Evolutionary conservation across 2,329 filamentous ascomycete species (phyloP).

Genomic region (Aureobasidium sp.): DNA sequence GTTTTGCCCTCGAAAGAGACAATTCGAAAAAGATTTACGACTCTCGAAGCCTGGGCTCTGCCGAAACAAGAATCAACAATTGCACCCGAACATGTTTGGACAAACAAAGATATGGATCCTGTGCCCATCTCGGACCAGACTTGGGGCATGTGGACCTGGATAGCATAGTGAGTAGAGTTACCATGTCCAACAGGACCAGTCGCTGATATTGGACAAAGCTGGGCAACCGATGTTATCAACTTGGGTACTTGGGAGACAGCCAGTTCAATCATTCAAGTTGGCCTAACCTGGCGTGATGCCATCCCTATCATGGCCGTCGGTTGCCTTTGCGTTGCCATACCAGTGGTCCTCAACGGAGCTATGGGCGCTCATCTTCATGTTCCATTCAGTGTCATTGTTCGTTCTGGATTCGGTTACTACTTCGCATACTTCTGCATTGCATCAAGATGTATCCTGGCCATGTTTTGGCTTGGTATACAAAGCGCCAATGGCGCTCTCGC

Average conservation of each 20-base stretch:
- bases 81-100: constrained; percentile 39
- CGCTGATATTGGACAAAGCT: constrained; percentile 17
- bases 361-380: constrained; percentile 46
- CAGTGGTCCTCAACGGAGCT: constrained; percentile 54
- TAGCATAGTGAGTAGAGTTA: constrained; percentile 26
- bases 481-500: constrained; percentile 56
- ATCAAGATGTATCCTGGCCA: constrained; percentile 46
- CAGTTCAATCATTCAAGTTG: constrained; percentile 42
- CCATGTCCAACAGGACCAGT: too few relatives aligned
- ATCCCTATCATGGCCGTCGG: constrained; percentile 45
- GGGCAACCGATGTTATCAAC: constrained; percentile 36
- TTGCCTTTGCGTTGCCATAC: constrained; percentile 48
- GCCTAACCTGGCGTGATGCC: constrained; percentile 50
- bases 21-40: constrained; percentile 36
- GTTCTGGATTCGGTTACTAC: constrained; percentile 52
- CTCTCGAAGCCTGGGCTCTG: constrained; percentile 40
- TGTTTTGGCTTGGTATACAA: constrained; percentile 62
- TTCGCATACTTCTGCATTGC: constrained; percentile 50
- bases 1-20: constrained; percentile 30
- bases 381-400: constrained; percentile 50
- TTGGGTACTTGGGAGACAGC: constrained; percentile 33
- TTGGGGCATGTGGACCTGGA: constrained; percentile 34
- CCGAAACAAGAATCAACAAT: constrained; percentile 43
- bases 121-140: constrained; percentile 26
- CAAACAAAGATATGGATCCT: constrained; percentile 33